Conservation (phyloP, 176 grass and related monocot genomes). For the Cenchrus americanus region DNA sequence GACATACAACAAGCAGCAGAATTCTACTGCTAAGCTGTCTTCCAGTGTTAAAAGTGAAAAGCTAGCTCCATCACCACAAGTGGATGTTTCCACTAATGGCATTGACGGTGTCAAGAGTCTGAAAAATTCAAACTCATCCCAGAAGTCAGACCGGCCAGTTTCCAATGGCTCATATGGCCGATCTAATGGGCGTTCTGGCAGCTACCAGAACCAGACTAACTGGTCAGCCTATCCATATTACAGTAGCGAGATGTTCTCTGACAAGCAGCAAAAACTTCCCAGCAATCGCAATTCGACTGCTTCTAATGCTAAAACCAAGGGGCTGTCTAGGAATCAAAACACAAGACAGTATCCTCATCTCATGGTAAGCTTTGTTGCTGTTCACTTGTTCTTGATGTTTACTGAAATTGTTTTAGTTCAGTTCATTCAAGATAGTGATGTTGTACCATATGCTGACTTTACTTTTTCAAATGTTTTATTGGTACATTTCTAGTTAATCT, state of each 20-base stretch:
- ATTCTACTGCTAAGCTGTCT: constrained; percentile 34
- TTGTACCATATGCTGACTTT: neutral
- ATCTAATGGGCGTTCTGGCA: constrained; percentile 42
- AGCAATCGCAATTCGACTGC: constrained; percentile 38
- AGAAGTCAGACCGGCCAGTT: constrained; percentile 30
- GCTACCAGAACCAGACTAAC: constrained; percentile 47
- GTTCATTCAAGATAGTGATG: neutral
- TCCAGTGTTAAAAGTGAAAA: constrained; percentile 46
- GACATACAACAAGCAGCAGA: constrained; percentile 46
- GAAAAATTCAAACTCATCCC: constrained; percentile 14
- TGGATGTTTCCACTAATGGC: constrained; percentile 38
- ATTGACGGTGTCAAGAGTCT: constrained; percentile 21
- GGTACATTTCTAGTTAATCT: neutral
- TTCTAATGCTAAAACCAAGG: constrained; percentile 47
- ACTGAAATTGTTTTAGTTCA: neutral
- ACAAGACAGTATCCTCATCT: constrained; percentile 45
- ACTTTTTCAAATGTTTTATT: neutral
- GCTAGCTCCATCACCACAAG: neutral
- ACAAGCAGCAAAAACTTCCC: constrained; percentile 45
- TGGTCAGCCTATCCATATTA: constrained; percentile 48
- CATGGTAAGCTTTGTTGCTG: constrained; percentile 37
- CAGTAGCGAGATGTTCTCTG: constrained; percentile 49
- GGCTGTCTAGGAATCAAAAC: constrained; percentile 49
- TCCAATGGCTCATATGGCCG: constrained; percentile 44
- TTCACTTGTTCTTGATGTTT: neutral